Conservation (phyloP, 2,329 filamentous ascomycete genomes). For the Neonectria neomacrospora region DNA sequence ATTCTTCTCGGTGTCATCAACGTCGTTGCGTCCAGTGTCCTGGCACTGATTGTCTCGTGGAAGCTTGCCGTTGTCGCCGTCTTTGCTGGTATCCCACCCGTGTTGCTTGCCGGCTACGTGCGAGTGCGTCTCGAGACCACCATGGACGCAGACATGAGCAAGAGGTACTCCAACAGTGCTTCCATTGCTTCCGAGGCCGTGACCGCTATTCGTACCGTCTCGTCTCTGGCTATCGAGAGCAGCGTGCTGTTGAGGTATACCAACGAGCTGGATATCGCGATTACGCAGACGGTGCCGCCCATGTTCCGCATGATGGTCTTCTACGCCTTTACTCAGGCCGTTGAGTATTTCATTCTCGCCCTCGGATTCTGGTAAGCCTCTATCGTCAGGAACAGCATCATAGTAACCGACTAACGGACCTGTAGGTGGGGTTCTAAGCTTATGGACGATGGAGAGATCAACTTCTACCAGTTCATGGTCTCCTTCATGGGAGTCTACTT, state of each 20-base stretch:
- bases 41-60: conserved; percentile 58
- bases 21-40: conserved; percentile 50
- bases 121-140: conserved; percentile 52
- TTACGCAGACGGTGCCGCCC: conserved; percentile 37
- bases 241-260: conserved; percentile 45
- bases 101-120: conserved; percentile 48
- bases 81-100: conserved; percentile 51
- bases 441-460: conserved; percentile 55
- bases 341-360: conserved; percentile 51
- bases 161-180: conserved; percentile 48
- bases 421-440: conserved; percentile 49
- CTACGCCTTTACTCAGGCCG: conserved; percentile 49
- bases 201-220: conserved; percentile 52
- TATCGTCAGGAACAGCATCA: not conserved
- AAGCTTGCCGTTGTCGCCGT: conserved; percentile 60
- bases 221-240: conserved; percentile 54
- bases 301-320: conserved; percentile 48
- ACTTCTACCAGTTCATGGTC: conserved; percentile 61
- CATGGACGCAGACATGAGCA: conserved; percentile 50
- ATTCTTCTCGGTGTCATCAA: conserved; percentile 50
- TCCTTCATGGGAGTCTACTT: conserved; percentile 62
- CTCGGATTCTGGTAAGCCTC: conserved; percentile 51
- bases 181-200: conserved; percentile 55
- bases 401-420: not conserved
- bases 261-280: conserved; percentile 43